These are phyloP conservation scores for Lotmaria passim DNA, from an alignment of 208 protist species.

Conservation along the genomic window DNA sequence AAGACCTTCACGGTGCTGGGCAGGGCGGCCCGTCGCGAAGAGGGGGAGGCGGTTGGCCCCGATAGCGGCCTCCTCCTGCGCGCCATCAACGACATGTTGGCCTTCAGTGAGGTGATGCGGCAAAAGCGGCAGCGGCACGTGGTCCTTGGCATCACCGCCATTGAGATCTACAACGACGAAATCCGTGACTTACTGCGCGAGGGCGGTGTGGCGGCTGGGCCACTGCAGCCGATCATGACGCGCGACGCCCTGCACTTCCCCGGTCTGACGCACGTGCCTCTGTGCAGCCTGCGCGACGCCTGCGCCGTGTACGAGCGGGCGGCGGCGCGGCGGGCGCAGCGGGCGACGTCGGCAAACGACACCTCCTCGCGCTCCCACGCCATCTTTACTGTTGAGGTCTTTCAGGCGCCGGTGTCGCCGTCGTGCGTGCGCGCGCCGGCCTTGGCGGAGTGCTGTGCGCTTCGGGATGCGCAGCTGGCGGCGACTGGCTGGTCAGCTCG, in stretches of 20 bases:
- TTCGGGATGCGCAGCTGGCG: slow-evolving; percentile 29
- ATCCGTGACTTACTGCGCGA: slow-evolving; percentile 71
- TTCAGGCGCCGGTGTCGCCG: slow-evolving; percentile 49
- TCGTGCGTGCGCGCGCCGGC: slow-evolving; percentile 18
- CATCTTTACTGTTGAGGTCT: slow-evolving; percentile 82
- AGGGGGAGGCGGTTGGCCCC: slow-evolving; percentile 38
- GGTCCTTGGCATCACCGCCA: slow-evolving; percentile 63
- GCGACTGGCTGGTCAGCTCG: background rate
- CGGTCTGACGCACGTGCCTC: slow-evolving; percentile 41
- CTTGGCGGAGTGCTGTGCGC: slow-evolving; percentile 37
- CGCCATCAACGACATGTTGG: slow-evolving; percentile 66
- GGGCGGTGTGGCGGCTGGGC: background rate
- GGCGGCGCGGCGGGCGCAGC: slow-evolving; percentile 52
- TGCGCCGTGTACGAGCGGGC: slow-evolving; percentile 54
- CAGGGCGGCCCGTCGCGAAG: background rate
- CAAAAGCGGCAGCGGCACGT: slow-evolving; percentile 41
- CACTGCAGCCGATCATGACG: slow-evolving; percentile 47
- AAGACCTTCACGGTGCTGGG: slow-evolving; percentile 85
- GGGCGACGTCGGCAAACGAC: slow-evolving; percentile 83
- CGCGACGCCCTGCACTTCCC: slow-evolving; percentile 50
- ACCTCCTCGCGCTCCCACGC: slow-evolving; percentile 89
- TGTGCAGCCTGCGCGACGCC: slow-evolving; percentile 43
- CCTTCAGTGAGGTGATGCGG: slow-evolving; percentile 31
- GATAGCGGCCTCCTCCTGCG: slow-evolving; percentile 79
- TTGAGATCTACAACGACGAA: slow-evolving; percentile 85